A percentile compares a stretch with the other conserved stretches of the same genome.
Conservation (phyloP, 805 yeast species). For the Ogataea haglerorum region DNA sequence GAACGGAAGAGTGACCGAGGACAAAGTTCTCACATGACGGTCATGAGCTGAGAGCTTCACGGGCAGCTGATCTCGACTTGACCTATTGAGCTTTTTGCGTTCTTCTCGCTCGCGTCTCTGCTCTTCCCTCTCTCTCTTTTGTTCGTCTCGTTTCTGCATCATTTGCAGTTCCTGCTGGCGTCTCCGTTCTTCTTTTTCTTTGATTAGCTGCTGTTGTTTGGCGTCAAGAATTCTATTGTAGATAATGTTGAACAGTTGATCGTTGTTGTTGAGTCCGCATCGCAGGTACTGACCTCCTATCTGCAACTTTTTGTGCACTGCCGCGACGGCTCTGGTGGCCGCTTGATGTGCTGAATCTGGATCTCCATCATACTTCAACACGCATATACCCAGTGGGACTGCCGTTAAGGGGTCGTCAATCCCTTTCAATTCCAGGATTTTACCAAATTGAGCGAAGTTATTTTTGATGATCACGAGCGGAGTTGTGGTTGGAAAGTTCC, state of each 20-base stretch:
- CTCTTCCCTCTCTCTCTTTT: constrained; percentile 15
- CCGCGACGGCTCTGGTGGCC: constrained; percentile 44
- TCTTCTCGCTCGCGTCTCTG: constrained; percentile 4
- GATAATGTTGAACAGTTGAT: constrained; percentile 35
- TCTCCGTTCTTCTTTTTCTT: constrained; percentile 24
- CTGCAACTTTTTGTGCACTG: constrained; percentile 38
- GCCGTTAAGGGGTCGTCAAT: constrained; percentile 72
- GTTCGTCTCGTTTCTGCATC: constrained; percentile 9
- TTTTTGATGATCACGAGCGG: constrained; percentile 44
- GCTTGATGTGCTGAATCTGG: constrained; percentile 43
- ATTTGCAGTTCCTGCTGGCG: constrained; percentile 24
- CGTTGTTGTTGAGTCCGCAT: constrained; percentile 48
- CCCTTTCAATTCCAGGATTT: constrained; percentile 53
- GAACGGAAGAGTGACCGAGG: constrained; percentile 38
- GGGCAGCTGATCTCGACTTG: background rate
- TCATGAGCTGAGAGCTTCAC: constrained; percentile 29
- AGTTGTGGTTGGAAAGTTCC: constrained; percentile 59
- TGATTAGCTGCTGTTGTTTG: constrained; percentile 37
- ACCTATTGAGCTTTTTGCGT: constrained; percentile 3
- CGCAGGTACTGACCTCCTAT: constrained; percentile 52
- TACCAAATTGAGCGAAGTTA: constrained; percentile 61
- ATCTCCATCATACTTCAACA: constrained; percentile 59
- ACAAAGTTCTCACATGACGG: constrained; percentile 28
- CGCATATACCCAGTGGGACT: constrained; percentile 71
- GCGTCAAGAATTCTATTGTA: constrained; percentile 30